These are phyloP conservation scores for Beauveria brongniartii DNA, from an alignment of 2,329 filamentous ascomycete species.

Conservation along the genomic window DNA sequence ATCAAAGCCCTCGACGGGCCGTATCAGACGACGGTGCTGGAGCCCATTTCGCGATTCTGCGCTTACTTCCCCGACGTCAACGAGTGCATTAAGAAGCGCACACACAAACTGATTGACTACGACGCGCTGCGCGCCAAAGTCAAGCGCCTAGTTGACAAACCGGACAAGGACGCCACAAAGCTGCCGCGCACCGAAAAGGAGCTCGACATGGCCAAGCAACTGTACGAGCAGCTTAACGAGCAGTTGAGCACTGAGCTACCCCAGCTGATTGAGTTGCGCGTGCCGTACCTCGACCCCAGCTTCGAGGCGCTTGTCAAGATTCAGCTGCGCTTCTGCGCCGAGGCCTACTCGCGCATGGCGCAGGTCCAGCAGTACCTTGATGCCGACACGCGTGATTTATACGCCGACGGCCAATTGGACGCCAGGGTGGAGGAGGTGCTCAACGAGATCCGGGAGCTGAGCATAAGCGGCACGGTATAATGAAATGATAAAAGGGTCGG, in stretches of 20 bases:
- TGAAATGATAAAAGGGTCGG: neutral
- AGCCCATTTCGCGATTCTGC: conserved; percentile 93
- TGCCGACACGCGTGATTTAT: conserved; percentile 90
- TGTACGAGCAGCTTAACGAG: conserved; percentile 95
- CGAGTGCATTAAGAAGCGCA: conserved; percentile 98
- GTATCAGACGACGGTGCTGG: conserved; percentile 87
- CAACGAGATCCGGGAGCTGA: conserved; percentile 93
- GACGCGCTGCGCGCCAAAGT: conserved; percentile 92
- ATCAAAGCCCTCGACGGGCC: conserved; percentile 97
- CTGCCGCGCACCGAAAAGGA: conserved; percentile 94
- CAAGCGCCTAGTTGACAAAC: conserved; percentile 95
- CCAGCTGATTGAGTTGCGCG: conserved; percentile 90
- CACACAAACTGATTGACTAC: conserved; percentile 97
- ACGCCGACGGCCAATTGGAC: conserved; percentile 88
- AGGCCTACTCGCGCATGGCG: conserved; percentile 95
- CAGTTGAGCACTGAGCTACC: conserved; percentile 89
- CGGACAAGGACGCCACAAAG: conserved; percentile 96
- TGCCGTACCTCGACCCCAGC: conserved; percentile 92
- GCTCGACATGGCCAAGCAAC: conserved; percentile 83
- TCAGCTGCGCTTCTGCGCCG: conserved; percentile 92
- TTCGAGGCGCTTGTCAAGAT: conserved; percentile 99
- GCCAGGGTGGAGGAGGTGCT: conserved; percentile 88
- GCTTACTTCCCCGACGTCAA: conserved; percentile 99
- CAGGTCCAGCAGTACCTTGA: conserved; percentile 98
- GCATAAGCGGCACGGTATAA: conserved; percentile 69